Percentiles rank a stretch among this genome's conserved stretches.
Evolutionary conservation across 805 yeast species (phyloP).

Genomic region (Spathaspora sp.): DNA sequence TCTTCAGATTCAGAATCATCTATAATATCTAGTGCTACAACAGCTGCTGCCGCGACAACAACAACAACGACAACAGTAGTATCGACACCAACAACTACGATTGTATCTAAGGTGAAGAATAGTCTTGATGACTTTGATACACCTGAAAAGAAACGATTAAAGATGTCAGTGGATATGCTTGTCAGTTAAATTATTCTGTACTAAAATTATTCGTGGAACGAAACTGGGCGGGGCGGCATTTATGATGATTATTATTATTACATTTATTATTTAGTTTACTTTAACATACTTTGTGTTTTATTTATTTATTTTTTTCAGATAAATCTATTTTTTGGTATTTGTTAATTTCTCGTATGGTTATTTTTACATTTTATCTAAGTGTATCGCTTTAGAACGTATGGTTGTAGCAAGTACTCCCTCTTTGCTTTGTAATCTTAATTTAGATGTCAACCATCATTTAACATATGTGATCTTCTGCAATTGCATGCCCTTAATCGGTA

Average conservation of each 20-base stretch:
- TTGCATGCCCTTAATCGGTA: too few relatives aligned
- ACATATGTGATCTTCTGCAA: too few relatives aligned
- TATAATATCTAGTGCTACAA: not conserved
- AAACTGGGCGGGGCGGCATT: not conserved
- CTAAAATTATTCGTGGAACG: not conserved
- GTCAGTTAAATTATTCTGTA: constrained; percentile 23
- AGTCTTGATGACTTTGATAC: constrained; percentile 15
- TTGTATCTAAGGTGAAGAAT: not conserved
- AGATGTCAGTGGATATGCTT: constrained; percentile 41
- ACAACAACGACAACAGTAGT: not conserved
- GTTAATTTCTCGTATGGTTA: not conserved
- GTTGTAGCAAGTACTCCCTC: not conserved
- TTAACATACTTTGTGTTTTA: not conserved
- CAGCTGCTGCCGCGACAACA: constrained; percentile 1
- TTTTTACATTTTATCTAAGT: not conserved
- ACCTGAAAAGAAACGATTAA: constrained; percentile 30
- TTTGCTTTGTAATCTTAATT: too few relatives aligned
- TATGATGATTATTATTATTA: not conserved
- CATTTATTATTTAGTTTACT: not conserved
- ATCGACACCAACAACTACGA: not conserved
- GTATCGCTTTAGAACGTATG: not conserved
- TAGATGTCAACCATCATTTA: too few relatives aligned
- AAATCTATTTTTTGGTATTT: not conserved
- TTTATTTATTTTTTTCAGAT: not conserved
- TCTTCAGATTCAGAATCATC: not conserved